Conservation (phyloP, 1,139 yeast genomes). For the Suhomyces atakaporum region DNA sequence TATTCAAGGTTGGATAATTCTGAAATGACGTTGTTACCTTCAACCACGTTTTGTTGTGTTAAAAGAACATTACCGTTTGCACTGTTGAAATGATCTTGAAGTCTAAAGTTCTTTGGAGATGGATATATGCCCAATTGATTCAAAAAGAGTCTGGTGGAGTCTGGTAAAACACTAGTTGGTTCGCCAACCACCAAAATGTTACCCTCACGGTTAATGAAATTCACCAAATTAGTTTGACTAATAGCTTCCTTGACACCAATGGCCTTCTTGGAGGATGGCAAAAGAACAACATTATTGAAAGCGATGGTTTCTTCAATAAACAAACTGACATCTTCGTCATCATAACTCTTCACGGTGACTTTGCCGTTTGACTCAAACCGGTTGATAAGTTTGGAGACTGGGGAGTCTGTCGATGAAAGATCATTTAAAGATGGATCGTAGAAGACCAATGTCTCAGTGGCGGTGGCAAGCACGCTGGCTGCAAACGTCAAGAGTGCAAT, state of each 20-base stretch:
- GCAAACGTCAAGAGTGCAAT: conserved; percentile 8
- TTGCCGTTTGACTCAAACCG: conserved; percentile 26
- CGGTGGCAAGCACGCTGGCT: conserved; percentile 7
- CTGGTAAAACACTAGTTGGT: conserved; percentile 50
- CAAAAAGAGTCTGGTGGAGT: conserved; percentile 65
- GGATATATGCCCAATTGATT: conserved; percentile 84
- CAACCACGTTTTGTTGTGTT: conserved; percentile 26
- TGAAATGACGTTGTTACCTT: conserved; percentile 24
- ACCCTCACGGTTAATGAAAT: conserved; percentile 68
- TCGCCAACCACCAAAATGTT: conserved; percentile 69
- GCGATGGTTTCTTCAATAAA: conserved; percentile 29
- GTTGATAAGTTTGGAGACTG: conserved; percentile 23
- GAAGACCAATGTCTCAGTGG: conserved; percentile 25
- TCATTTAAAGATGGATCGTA: conserved; percentile 33
- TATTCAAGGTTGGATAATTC: conserved; percentile 24
- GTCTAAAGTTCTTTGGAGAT: conserved; percentile 70
- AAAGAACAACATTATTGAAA: conserved; percentile 37
- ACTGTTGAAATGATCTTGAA: conserved; percentile 65
- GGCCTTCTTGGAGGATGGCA: conserved; percentile 42
- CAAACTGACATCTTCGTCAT: conserved; percentile 27
- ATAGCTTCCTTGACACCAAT: conserved; percentile 34
- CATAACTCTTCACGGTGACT: conserved; percentile 29
- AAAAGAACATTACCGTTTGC: conserved; percentile 28
- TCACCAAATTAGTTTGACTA: conserved; percentile 35
- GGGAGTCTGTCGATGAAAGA: conserved; percentile 20